Percentiles rank a stretch among this genome's conserved stretches.
These are phyloP conservation scores for Ceriops decandra DNA, from an alignment of 345 rosid species.

Conservation along the genomic window DNA sequence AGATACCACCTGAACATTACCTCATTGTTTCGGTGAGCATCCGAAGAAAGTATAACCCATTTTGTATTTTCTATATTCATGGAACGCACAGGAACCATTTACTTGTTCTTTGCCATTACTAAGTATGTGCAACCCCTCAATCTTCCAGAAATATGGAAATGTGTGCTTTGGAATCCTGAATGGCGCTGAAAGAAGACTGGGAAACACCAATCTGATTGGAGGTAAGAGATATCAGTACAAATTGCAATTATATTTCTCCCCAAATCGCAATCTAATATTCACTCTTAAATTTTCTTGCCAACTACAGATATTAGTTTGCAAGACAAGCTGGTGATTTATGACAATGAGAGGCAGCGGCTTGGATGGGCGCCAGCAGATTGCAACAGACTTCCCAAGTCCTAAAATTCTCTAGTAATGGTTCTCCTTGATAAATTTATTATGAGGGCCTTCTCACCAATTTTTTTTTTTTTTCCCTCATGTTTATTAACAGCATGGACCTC, in stretches of 20 bases:
- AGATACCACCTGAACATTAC: conserved; percentile 63
- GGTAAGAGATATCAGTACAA: conserved; percentile 36
- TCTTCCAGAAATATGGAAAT: conserved; percentile 57
- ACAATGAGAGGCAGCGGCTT: conserved; percentile 65
- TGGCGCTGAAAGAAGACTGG: conserved; percentile 56
- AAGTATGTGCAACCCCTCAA: neutral
- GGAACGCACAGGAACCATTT: neutral
- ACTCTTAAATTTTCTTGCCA: neutral
- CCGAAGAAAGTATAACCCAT: neutral
- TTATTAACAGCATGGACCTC: conserved; percentile 44
- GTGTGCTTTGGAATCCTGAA: conserved; percentile 82
- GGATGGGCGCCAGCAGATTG: conserved; percentile 71
- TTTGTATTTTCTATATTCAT: neutral
- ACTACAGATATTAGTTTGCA: conserved; percentile 53
- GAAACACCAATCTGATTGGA: conserved; percentile 50
- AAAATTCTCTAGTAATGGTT: conserved; percentile 21
- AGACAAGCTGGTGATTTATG: conserved; percentile 65
- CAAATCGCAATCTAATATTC: neutral
- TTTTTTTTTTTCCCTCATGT: conserved; percentile 15
- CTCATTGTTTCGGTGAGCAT: conserved; percentile 69
- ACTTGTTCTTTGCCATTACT: neutral
- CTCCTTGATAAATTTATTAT: conserved; percentile 16
- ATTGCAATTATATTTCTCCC: neutral
- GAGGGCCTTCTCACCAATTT: conserved; percentile 23
- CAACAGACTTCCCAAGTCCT: conserved; percentile 55